phyloP scores from a whole-genome alignment of 305 asterid species.

The Fraxinus floribunda region DNA sequence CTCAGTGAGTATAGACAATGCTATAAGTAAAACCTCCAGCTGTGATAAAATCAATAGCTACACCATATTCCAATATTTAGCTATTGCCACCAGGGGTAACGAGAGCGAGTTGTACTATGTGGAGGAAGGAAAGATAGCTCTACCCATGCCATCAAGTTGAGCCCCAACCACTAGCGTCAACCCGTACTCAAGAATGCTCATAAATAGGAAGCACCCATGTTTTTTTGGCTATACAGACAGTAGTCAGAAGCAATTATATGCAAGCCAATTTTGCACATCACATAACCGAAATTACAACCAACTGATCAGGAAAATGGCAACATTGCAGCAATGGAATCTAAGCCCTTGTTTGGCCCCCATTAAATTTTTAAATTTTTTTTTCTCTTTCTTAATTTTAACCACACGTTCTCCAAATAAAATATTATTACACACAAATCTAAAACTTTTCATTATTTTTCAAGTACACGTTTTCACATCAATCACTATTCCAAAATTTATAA shows the following conservation, averaged over 20 bases:
- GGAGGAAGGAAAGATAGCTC: neutral
- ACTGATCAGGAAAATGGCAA: neutral
- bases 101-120: neutral
- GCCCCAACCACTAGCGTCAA: neutral
- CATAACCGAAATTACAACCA: neutral
- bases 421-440: no score
- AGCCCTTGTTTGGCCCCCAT: neutral
- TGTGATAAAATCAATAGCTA: no score
- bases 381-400: no score
- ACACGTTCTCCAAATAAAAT: no score
- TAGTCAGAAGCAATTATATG: neutral
- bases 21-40: no score
- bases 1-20: no score
- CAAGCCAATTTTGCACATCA: neutral
- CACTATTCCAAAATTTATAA: neutral
- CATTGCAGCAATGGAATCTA: constrained; percentile 6
- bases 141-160: neutral
- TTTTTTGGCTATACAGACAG: neutral
- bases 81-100: neutral
- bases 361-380: no score
- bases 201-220: neutral
- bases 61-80: neutral
- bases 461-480: no score
- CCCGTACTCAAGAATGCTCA: no score
- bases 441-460: no score